phyloP scores from a whole-genome alignment of 345 rosid species.

The Capsella bursapastoris region DNA sequence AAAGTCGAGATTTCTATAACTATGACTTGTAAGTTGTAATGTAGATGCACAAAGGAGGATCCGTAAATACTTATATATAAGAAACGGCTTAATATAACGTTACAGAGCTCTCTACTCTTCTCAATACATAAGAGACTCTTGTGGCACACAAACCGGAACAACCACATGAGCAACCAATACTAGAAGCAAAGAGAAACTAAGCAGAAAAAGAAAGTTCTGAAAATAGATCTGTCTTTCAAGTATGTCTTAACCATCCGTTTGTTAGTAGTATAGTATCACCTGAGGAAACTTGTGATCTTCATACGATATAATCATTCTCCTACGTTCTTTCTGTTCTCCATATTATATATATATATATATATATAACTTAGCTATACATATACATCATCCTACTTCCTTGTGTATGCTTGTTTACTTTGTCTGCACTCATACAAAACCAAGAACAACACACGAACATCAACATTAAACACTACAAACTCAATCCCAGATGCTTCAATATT shows the following conservation, averaged over 20 bases:
- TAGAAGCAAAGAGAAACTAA: conserved; percentile 13
- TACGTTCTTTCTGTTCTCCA: conserved; percentile 40
- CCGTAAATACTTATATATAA: not conserved
- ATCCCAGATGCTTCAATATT: not conserved
- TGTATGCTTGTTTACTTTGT: conserved; percentile 65
- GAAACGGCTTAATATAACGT: conserved; percentile 21
- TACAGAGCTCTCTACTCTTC: conserved; percentile 17
- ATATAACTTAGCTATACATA: conserved; percentile 53
- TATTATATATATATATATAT: conserved; percentile 36
- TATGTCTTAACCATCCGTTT: conserved; percentile 33
- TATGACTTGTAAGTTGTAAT: not conserved
- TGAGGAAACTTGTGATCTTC: conserved; percentile 43
- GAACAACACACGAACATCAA: conserved; percentile 6
- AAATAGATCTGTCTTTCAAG: conserved; percentile 5
- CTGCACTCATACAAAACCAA: conserved; percentile 51
- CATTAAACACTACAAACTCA: not conserved
- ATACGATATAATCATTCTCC: conserved; percentile 36
- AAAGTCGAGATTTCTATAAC: not conserved
- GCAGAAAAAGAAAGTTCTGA: conserved; percentile 6
- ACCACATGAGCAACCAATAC: conserved; percentile 39
- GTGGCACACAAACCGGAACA: conserved; percentile 34
- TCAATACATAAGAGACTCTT: conserved; percentile 26
- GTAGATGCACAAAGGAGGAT: not conserved
- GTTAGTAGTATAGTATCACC: conserved; percentile 49
- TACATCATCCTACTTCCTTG: conserved; percentile 58